phyloP scores from a whole-genome alignment of 129 eudicot genomes.

The Artemisia tridentata region DNA sequence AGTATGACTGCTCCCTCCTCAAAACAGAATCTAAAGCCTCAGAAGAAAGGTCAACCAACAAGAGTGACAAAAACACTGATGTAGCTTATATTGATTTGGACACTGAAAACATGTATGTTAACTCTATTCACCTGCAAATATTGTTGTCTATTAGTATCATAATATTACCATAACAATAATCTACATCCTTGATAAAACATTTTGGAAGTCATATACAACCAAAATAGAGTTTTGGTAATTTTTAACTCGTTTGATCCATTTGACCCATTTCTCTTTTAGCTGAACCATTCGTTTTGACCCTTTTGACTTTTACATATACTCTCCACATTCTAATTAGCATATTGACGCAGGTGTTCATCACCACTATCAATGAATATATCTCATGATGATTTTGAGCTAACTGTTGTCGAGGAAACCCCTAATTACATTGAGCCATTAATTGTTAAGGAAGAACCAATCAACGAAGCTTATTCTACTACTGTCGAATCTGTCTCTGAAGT shows the following conservation, averaged over 20 bases:
- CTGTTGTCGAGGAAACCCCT: conserved; percentile 80
- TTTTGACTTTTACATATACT: not conserved
- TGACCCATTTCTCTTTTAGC: no score
- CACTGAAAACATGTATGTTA: conserved; percentile 48
- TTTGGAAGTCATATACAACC: no score
- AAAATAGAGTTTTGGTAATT: no score
- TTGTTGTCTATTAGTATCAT: no score
- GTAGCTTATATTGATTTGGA: conserved; percentile 39
- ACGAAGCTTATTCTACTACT: conserved; percentile 17
- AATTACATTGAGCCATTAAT: conserved; percentile 34
- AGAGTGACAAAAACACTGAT: conserved; percentile 22
- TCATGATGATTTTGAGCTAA: conserved; percentile 41
- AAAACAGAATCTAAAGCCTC: conserved; percentile 27
- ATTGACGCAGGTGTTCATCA: conserved; percentile 50
- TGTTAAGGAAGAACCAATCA: conserved; percentile 60
- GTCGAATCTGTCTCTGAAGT: conserved; percentile 43
- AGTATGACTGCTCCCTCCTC: conserved; percentile 26
- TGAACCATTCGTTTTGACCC: no score
- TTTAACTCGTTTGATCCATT: no score
- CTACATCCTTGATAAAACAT: no score
- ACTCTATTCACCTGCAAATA: not conserved
- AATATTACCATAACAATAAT: no score
- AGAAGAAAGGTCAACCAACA: conserved; percentile 23
- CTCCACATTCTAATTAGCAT: conserved; percentile 13
- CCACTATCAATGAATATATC: conserved; percentile 25